Base-by-base conservation (phyloP, 208 protist genomes). In the Crithidia brevicula region DNA sequence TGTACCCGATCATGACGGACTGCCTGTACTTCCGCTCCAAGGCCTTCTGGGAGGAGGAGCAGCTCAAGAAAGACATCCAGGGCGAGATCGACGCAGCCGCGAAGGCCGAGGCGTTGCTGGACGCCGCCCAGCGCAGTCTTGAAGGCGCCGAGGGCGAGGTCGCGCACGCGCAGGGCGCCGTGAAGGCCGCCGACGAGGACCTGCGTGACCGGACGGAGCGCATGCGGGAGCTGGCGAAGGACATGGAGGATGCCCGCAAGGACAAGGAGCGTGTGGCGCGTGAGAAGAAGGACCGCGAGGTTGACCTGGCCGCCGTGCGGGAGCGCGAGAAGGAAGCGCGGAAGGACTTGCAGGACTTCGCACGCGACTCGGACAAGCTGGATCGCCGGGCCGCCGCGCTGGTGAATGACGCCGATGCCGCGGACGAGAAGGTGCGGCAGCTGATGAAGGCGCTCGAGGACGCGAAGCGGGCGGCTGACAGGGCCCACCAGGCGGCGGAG, bases 1-100 rank as follows among this genome's bases (percentile, higher is more conserved):
- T 93, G 16, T 97, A 97, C 74, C 93, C 93, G 27, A 97, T 95
- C 74, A 93, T 97, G 88, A 88, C 70, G 23, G 90, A 97, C 77
- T 96, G 89, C 69, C 79, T 97, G 20, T 97, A 88, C 75, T 95
- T 93, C 75, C 88, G 93, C 59, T 92, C 80, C 51, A 96, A 94
- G 82, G 90, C 90, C n/a, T 93, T 93, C 67, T 96, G 90, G 91
- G 89, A 94, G 52, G 90, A 97, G 74, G 89, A 94, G 63, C 86
- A 93, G 76, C 66, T 96, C 34, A 85, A 79, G 45, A 91, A 92
- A 57, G 83, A 91, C 7, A 93, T 97, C 56, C 74, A 94, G 62
- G 78, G 63, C 10, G 88, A 96, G 83, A 81, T 80, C 13, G 87
- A 94, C 23, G 83, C 83, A 2, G 87, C 91, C 22, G 72, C 42